phyloP scores from a whole-genome alignment of 169 alveolate species.

The Neospora caninum region DNA sequence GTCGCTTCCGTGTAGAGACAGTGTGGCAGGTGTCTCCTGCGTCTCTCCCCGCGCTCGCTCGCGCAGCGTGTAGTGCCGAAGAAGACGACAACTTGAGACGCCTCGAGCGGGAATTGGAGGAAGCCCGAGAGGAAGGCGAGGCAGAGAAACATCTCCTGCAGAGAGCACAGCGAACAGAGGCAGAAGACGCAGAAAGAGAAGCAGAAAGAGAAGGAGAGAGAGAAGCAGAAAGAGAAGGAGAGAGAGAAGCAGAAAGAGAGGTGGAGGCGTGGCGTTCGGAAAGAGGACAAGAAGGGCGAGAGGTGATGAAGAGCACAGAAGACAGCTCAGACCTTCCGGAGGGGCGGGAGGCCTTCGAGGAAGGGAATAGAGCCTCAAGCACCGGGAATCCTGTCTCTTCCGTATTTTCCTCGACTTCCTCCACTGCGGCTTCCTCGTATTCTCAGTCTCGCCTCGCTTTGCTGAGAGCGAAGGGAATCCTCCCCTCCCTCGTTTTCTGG shows the following conservation, averaged over 20 bases:
- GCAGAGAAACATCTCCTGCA: too few species aligned
- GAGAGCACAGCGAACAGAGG: too few species aligned
- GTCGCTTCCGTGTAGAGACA: background rate
- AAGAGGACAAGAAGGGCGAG: too few species aligned
- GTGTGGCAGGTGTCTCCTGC: background rate
- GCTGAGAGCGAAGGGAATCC: background rate
- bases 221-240: background rate
- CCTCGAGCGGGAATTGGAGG: background rate
- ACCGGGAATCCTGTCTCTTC: background rate
- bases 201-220: background rate
- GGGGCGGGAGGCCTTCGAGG: background rate
- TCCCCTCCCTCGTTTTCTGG: background rate
- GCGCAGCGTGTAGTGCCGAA: background rate
- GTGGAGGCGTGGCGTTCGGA: too few species aligned
- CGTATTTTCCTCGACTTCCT: background rate
- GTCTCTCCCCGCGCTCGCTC: background rate
- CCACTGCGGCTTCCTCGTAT: background rate
- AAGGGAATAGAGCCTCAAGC: background rate
- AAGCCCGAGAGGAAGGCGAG: too few species aligned
- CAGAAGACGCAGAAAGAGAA: too few species aligned
- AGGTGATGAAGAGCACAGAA: too few species aligned
- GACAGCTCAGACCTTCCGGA: background rate
- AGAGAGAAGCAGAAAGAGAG: background rate
- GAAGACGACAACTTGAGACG: background rate
- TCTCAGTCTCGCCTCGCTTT: background rate